Evolutionary conservation across 768 basidiomycete genomes (phyloP).

Genomic region (Mycena venus): DNA sequence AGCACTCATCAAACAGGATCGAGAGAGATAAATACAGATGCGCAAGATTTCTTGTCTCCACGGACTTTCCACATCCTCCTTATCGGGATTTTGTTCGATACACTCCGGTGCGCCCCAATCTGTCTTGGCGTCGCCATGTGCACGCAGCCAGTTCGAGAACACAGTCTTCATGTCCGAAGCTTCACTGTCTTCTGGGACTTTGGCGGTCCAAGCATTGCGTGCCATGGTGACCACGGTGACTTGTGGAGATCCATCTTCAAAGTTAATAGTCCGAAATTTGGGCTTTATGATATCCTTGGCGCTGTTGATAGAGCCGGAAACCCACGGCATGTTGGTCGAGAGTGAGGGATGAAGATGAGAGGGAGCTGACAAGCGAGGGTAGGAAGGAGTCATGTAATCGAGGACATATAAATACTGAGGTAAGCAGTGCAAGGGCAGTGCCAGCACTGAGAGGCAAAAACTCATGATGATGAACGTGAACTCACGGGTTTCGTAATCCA

Average conservation of each 20-base stretch:
- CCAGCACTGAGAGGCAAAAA: too few species aligned
- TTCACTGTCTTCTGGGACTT: neutral
- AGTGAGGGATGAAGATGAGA: too few species aligned
- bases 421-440: too few species aligned
- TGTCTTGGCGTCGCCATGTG: neutral
- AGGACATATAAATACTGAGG: too few species aligned
- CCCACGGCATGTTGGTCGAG: too few species aligned
- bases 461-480: too few species aligned
- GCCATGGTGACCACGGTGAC: neutral
- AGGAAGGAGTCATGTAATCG: too few species aligned
- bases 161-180: neutral
- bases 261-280: too few species aligned
- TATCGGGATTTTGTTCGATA: neutral
- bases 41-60: neutral
- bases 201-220: neutral
- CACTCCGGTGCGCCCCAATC: neutral
- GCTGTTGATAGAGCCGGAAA: too few species aligned
- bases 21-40: neutral
- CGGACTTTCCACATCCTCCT: neutral
- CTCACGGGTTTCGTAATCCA: too few species aligned
- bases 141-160: neutral
- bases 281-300: too few species aligned
- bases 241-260: neutral
- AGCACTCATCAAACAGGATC: neutral
- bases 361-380: too few species aligned